Percentiles rank a stretch among this genome's conserved stretches.
Evolutionary conservation across 208 protist species (phyloP).

Genomic region (Blechomonas ayalai): DNA sequence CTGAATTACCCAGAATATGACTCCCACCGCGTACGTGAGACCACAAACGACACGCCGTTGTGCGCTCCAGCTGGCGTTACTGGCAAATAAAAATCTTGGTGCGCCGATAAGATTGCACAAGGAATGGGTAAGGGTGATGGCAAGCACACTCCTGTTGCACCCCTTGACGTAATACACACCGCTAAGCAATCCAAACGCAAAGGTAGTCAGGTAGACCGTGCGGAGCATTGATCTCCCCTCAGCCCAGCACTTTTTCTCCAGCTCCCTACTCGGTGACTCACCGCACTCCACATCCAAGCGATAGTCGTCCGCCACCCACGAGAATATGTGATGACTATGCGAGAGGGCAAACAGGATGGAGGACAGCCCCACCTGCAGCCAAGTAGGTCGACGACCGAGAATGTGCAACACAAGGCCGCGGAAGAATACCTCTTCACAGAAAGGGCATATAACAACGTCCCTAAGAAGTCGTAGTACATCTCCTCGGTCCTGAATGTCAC

Average conservation of each 20-base stretch:
- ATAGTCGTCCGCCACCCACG: slow-evolving; percentile 23
- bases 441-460: slow-evolving; percentile 45
- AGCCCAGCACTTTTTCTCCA: slow-evolving; percentile 13
- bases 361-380: slow-evolving; percentile 21
- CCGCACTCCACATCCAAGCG: not conserved
- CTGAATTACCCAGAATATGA: too few relatives aligned
- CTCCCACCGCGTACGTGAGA: too few relatives aligned
- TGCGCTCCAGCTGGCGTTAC: not conserved
- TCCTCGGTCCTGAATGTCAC: not conserved
- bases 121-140: slow-evolving; percentile 30
- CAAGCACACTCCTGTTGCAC: slow-evolving; percentile 34
- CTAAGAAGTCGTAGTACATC: slow-evolving; percentile 16
- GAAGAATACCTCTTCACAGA: slow-evolving; percentile 75
- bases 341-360: slow-evolving; percentile 54
- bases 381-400: slow-evolving; percentile 14
- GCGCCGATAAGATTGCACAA: slow-evolving; percentile 65
- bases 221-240: slow-evolving; percentile 5
- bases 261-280: not conserved
- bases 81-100: slow-evolving; percentile 24
- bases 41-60: too few relatives aligned
- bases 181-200: slow-evolving; percentile 46
- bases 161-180: slow-evolving; percentile 41
- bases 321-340: slow-evolving; percentile 52
- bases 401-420: slow-evolving; percentile 52
- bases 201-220: slow-evolving; percentile 18